Evolutionary conservation across 2,329 filamentous ascomycete genomes (phyloP).

Genomic region (Pestalotiopsis sp.): DNA sequence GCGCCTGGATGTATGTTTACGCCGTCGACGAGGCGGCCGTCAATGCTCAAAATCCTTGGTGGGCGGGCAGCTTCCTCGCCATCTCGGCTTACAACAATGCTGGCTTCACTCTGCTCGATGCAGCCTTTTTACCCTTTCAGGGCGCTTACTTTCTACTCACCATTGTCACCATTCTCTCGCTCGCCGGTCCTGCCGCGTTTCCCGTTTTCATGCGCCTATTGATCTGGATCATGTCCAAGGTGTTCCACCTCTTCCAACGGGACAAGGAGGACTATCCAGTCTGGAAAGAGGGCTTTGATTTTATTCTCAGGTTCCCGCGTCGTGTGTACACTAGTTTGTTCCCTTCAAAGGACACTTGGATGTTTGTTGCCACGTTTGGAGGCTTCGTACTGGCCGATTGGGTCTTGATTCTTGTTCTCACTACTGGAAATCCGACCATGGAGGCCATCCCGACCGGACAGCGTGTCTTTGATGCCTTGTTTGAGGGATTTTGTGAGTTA

Average conservation of each 20-base stretch:
- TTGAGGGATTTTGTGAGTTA: constrained; percentile 46
- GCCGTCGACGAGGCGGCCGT: constrained; percentile 47
- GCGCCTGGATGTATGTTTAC: constrained; percentile 61
- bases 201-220: constrained; percentile 65
- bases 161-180: constrained; percentile 59
- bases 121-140: constrained; percentile 67
- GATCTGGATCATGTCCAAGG: constrained; percentile 50
- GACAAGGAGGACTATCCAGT: constrained; percentile 37
- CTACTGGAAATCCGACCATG: constrained; percentile 62
- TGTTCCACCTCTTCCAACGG: constrained; percentile 39
- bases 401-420: constrained; percentile 67
- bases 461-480: constrained; percentile 66
- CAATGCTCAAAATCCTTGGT: constrained; percentile 69
- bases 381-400: constrained; percentile 66
- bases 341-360: constrained; percentile 66
- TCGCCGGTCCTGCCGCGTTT: constrained; percentile 69
- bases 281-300: constrained; percentile 53
- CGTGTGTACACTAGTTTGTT: constrained; percentile 68
- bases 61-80: constrained; percentile 70
- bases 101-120: constrained; percentile 70
- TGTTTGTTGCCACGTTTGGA: constrained; percentile 63
- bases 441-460: constrained; percentile 53
- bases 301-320: constrained; percentile 59
- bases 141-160: constrained; percentile 52
- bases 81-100: constrained; percentile 73